Evolutionary conservation across 169 alveolate species (phyloP).

Genomic region (Plasmodium billcollinsi): DNA sequence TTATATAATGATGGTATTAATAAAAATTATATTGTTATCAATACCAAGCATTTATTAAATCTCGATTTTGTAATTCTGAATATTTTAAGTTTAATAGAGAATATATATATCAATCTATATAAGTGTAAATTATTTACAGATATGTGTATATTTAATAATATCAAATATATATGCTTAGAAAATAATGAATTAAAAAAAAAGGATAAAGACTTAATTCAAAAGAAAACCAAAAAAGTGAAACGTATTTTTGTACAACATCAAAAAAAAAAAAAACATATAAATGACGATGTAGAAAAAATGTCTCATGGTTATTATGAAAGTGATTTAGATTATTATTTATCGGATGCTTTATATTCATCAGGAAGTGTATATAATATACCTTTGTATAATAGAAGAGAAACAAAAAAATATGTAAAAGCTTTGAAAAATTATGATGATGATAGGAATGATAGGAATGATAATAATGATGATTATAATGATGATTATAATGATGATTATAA

Average conservation of each 20-base stretch:
- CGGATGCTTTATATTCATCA: not conserved
- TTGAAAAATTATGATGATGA: not conserved
- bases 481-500: not conserved
- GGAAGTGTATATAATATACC: not conserved
- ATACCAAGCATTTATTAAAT: conserved; percentile 27
- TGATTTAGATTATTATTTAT: not conserved
- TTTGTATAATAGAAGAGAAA: no score
- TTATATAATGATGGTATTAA: not conserved
- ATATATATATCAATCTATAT: conserved; percentile 50
- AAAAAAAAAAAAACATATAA: conserved; percentile 7
- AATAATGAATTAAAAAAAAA: conserved; percentile 25
- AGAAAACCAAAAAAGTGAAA: not conserved
- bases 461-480: not conserved
- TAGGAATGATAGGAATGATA: not conserved
- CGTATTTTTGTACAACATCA: conserved; percentile 10
- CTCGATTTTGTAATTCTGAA: conserved; percentile 36
- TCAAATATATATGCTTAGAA: conserved; percentile 52
- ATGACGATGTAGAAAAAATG: not conserved
- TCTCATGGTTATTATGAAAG: not conserved
- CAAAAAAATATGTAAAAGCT: not conserved
- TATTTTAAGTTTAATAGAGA: conserved; percentile 25
- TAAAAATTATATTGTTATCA: conserved; percentile 28
- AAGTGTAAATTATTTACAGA: conserved; percentile 65
- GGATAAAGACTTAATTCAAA: not conserved
- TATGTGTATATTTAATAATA: conserved; percentile 73